Conservation (phyloP, 129 eudicot genomes). For the Centella asiatica region DNA sequence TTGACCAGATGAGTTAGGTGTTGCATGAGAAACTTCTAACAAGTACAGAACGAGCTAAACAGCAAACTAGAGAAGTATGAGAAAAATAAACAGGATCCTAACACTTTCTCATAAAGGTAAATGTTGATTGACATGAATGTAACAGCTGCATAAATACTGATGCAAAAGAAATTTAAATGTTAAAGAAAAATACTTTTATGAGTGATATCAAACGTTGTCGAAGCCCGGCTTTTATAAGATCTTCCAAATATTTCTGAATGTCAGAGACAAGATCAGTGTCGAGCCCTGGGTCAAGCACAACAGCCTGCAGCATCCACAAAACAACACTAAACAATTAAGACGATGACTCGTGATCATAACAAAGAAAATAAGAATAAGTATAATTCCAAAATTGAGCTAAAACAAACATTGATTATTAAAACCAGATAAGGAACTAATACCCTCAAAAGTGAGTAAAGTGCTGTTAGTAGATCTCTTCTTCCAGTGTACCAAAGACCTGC, state of each 20-base stretch:
- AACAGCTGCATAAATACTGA: background rate
- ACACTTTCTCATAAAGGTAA: too few relatives aligned
- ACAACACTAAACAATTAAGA: background rate
- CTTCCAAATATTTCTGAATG: constrained; percentile 65
- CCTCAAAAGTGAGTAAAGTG: constrained; percentile 76
- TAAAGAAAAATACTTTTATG: constrained; percentile 48
- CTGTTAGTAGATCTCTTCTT: constrained; percentile 84
- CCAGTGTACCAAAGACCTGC: constrained; percentile 97
- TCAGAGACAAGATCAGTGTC: constrained; percentile 78
- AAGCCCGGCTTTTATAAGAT: constrained; percentile 64
- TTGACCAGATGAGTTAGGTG: background rate
- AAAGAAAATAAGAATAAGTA: background rate
- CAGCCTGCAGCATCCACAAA: constrained; percentile 52
- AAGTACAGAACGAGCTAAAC: too few relatives aligned
- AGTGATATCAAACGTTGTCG: constrained; percentile 72
- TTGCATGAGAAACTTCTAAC: background rate
- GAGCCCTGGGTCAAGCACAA: constrained; percentile 88
- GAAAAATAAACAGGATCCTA: too few relatives aligned
- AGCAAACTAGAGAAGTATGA: too few relatives aligned
- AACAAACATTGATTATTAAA: background rate
- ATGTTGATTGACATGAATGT: too few relatives aligned
- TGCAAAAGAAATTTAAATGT: background rate
- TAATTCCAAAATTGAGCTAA: background rate
- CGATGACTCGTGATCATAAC: background rate
- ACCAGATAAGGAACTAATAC: constrained; percentile 34